phyloP scores from a whole-genome alignment of 345 rosid genomes.

The Fremontodendron californicum region DNA sequence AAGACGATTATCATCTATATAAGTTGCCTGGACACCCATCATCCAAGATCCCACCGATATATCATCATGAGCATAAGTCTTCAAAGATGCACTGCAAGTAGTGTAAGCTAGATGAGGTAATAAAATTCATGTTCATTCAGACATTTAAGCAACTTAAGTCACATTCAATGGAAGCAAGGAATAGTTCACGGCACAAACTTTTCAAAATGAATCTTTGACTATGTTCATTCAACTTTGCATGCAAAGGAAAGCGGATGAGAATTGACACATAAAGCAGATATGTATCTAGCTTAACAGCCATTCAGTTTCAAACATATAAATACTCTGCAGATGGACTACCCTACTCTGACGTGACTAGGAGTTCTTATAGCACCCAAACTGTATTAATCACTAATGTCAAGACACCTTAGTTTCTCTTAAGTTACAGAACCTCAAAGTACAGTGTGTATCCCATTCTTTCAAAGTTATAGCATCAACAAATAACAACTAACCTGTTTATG shows the following conservation, averaged over 20 bases:
- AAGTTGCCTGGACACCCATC: constrained; percentile 87
- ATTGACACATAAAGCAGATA: not conserved
- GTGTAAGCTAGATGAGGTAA: not conserved
- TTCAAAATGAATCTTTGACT: not conserved
- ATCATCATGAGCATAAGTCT: constrained; percentile 85
- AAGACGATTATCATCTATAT: constrained; percentile 82
- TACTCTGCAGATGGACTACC: not conserved
- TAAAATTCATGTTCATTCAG: not conserved
- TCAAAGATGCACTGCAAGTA: constrained; percentile 77
- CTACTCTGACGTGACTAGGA: not conserved
- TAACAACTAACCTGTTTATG: constrained; percentile 70
- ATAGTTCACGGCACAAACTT: not conserved
- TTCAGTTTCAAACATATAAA: not conserved
- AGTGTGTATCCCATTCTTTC: not conserved
- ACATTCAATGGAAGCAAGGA: not conserved
- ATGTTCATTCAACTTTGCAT: not conserved
- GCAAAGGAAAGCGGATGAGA: not conserved
- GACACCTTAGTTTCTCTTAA: not conserved
- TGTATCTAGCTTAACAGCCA: not conserved
- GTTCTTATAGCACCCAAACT: not conserved
- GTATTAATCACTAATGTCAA: not conserved
- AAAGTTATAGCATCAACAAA: constrained; percentile 1
- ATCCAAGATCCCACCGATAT: constrained; percentile 90
- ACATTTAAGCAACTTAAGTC: constrained; percentile 2
- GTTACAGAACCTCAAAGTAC: constrained; percentile 1